phyloP scores from a whole-genome alignment of 768 basidiomycete species.

The Lentinula detonsa region DNA sequence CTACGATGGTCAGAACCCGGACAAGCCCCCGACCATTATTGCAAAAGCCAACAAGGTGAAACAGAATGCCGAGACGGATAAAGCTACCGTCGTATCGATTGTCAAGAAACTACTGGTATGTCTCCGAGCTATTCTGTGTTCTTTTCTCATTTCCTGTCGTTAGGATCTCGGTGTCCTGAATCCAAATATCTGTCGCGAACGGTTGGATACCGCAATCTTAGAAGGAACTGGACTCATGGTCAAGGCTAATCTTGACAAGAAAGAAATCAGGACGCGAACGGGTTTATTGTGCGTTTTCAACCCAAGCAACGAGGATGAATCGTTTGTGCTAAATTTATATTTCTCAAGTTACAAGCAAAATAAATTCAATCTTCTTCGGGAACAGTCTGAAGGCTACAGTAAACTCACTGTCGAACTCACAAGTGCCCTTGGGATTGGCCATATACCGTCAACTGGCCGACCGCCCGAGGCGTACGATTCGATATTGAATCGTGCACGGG shows the following conservation, averaged over 20 bases:
- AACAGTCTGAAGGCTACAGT: slow-evolving; percentile 97
- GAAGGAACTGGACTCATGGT: slow-evolving; percentile 59
- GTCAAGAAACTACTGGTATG: slow-evolving; percentile 61
- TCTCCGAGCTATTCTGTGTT: slow-evolving; percentile 2
- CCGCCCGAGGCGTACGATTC: slow-evolving; percentile 53
- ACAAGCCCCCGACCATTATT: slow-evolving; percentile 17
- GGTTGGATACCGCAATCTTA: slow-evolving; percentile 63
- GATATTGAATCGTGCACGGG: slow-evolving; percentile 59
- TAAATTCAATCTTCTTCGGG: slow-evolving; percentile 95
- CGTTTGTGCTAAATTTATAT: slow-evolving; percentile 1
- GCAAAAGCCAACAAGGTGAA: slow-evolving; percentile 41
- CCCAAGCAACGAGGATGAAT: background rate
- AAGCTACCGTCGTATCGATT: slow-evolving; percentile 48
- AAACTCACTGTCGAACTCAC: slow-evolving; percentile 84
- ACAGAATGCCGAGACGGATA: slow-evolving; percentile 55
- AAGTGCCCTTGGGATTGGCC: slow-evolving; percentile 68
- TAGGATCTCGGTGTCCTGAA: slow-evolving; percentile 57
- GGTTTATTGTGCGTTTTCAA: slow-evolving; percentile 64
- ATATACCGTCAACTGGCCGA: slow-evolving; percentile 59
- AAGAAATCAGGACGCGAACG: slow-evolving; percentile 75
- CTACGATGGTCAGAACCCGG: slow-evolving; percentile 24
- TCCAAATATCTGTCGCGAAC: slow-evolving; percentile 61
- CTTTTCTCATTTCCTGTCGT: background rate
- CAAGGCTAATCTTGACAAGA: slow-evolving; percentile 63
- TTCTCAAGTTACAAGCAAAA: slow-evolving; percentile 84